phyloP scores from a whole-genome alignment of 805 yeast genomes.

The Zygotorulaspora chibaensis region DNA sequence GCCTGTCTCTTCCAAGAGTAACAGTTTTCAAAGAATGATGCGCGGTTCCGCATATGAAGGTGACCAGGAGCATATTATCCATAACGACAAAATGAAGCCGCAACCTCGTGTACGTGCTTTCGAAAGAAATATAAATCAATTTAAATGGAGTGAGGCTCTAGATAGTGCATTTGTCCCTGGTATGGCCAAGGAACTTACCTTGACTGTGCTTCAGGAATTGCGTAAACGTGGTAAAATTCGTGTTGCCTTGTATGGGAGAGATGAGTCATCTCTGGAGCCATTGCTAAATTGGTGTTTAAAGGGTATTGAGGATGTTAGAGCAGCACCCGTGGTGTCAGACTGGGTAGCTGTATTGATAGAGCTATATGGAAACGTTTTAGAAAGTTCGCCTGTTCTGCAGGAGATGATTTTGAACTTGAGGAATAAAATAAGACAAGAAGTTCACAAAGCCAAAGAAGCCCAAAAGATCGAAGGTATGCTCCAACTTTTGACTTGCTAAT shows the following conservation, averaged over 20 bases:
- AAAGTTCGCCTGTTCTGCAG: constrained; percentile 70
- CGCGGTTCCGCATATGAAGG: constrained; percentile 90
- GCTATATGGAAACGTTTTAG: constrained; percentile 71
- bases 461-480: constrained; percentile 91
- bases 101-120: constrained; percentile 70
- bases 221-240: constrained; percentile 85
- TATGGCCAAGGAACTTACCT: constrained; percentile 70
- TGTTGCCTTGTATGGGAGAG: constrained; percentile 75
- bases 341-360: constrained; percentile 70
- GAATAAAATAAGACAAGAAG: constrained; percentile 61
- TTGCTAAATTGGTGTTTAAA: constrained; percentile 77
- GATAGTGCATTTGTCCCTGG: constrained; percentile 82
- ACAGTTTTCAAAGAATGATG: constrained; percentile 74
- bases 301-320: constrained; percentile 74
- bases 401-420: constrained; percentile 61
- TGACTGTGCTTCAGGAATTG: constrained; percentile 81
- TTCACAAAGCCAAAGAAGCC: constrained; percentile 79
- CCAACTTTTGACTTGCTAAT: constrained; percentile 59
- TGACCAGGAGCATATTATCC: constrained; percentile 72
- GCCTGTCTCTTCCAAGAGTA: constrained; percentile 35
- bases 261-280: constrained; percentile 82
- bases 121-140: constrained; percentile 79
- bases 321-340: constrained; percentile 55
- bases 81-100: constrained; percentile 52
- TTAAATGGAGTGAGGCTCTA: constrained; percentile 89